Conservation (phyloP, 2,329 filamentous ascomycete species). For the Talaromyces sp. region DNA sequence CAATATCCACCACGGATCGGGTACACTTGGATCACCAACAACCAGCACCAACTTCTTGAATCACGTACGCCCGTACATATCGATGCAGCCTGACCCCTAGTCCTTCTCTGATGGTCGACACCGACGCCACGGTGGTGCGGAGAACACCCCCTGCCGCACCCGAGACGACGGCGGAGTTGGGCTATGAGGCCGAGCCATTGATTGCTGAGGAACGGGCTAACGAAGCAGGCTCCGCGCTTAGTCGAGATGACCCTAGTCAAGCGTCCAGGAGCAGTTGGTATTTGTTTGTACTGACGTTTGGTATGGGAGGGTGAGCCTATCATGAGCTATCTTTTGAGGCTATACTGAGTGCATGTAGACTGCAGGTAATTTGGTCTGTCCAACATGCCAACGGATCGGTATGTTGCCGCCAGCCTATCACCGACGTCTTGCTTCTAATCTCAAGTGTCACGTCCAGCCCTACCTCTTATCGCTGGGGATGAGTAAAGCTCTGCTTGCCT, state of each 20-base stretch:
- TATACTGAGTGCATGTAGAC: constrained; percentile 39
- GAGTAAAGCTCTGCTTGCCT: constrained; percentile 75
- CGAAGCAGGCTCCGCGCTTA: not conserved
- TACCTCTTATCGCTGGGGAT: constrained; percentile 75
- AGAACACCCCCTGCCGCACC: not conserved
- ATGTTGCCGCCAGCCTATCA: constrained; percentile 27
- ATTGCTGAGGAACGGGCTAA: not conserved
- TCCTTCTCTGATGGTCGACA: not conserved
- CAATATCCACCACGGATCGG: not conserved
- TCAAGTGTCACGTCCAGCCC: constrained; percentile 43
- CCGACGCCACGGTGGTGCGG: not conserved
- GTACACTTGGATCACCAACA: not conserved
- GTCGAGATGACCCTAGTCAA: constrained; percentile 45
- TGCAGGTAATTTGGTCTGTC: constrained; percentile 94
- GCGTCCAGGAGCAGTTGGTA: constrained; percentile 74
- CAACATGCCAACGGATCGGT: constrained; percentile 87
- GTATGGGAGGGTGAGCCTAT: constrained; percentile 62
- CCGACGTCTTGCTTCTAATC: not conserved
- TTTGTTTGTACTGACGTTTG: constrained; percentile 77
- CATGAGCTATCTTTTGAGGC: not conserved
- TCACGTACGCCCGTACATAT: too few species aligned
- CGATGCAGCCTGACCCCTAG: not conserved
- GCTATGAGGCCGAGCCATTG: not conserved
- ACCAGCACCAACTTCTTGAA: not conserved
- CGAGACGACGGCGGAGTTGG: not conserved